Evolutionary conservation across 2,329 filamentous ascomycete genomes (phyloP), one percentile per base, ranked within the genome.

Genomic region (Exutisphaerella laricina): DNA sequence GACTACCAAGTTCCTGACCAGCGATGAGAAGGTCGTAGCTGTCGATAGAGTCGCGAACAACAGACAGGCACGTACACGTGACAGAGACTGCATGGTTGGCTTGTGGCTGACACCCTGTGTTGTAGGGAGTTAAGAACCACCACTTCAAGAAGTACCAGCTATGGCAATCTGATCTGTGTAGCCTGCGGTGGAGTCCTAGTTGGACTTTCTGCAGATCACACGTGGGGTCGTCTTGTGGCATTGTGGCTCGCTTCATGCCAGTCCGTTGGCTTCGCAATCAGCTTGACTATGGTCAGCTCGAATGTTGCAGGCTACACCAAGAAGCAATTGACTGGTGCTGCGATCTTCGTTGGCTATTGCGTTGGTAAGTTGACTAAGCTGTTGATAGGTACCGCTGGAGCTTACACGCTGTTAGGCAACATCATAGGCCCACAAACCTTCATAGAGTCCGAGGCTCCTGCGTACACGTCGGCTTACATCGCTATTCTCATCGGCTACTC

Each of bases 171-270:
- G 1, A 20, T 20, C 3, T 39, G 37, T 21, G 37, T 39, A 8
- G 37, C 37, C 9, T 30, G 37, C n/a, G 26, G 37, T 7, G 37
- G 7, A 6, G 37, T 29, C 5, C 37, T 39, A 3, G 37, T 39
- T 17, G 37, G 37, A 4, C 25, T 39, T 3, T 14, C 14, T 12
- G 37, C 17, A 16, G 25, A 18, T 18, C 23, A 42, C 17, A 34
- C 10, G 4, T 42, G 40, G 40, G 40, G 26, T n/a, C 13, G 31
- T 10, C 25, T 43, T 4, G 41, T 22, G 3, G 26, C 16, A 16
- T 30, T 78, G 2, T 78, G 74, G 72, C 61, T 79, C 13, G 74
- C 70, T 42, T 74, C 68, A 50, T 74, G 74, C 53, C 69, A 74
- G 48, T 70, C 70, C 0, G 48, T 75, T 7, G 70, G 71, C 3